These are phyloP conservation scores for Geranium rotundifolium DNA, from an alignment of 345 rosid genomes.

Conservation along the genomic window DNA sequence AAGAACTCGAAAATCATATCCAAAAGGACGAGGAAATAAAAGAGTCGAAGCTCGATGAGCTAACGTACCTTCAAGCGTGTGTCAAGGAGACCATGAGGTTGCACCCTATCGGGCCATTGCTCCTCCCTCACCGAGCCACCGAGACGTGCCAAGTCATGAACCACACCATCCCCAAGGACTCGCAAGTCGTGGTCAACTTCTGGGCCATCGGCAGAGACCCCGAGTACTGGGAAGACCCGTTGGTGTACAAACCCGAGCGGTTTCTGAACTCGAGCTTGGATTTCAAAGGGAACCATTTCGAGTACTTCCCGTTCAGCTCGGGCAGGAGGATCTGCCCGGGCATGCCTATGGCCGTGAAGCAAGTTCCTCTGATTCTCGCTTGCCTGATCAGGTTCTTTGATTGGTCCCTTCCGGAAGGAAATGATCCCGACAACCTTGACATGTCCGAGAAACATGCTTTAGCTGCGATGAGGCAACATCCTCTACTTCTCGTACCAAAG, in stretches of 20 bases:
- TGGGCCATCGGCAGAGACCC: slow-evolving; percentile 23
- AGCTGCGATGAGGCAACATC: background rate
- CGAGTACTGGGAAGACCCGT: slow-evolving; percentile 10
- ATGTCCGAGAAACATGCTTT: background rate
- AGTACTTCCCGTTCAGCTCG: background rate
- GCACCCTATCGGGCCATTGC: slow-evolving; percentile 21
- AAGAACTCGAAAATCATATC: slow-evolving; percentile 10
- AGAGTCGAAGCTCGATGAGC: slow-evolving; percentile 10
- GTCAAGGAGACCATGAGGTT: slow-evolving; percentile 17
- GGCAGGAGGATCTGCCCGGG: slow-evolving; percentile 9
- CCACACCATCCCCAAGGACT: slow-evolving; percentile 15
- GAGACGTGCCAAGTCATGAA: slow-evolving; percentile 9
- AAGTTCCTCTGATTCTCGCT: background rate
- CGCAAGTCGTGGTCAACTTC: slow-evolving; percentile 7
- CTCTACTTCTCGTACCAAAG: background rate
- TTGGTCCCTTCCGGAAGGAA: slow-evolving; percentile 8
- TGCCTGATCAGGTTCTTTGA: slow-evolving; percentile 3
- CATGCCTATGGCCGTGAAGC: background rate
- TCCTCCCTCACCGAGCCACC: slow-evolving; percentile 14
- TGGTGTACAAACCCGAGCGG: slow-evolving; percentile 15
- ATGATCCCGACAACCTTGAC: background rate
- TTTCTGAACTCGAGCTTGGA: slow-evolving; percentile 5
- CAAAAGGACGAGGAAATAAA: background rate
- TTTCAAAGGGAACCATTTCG: background rate
- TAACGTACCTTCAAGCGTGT: slow-evolving; percentile 13